A percentile compares a stretch with the other conserved stretches of the same genome.
Evolutionary conservation across 495 filamentous ascomycete species (phyloP).

Genomic region (Talaromyces nanjingensis): DNA sequence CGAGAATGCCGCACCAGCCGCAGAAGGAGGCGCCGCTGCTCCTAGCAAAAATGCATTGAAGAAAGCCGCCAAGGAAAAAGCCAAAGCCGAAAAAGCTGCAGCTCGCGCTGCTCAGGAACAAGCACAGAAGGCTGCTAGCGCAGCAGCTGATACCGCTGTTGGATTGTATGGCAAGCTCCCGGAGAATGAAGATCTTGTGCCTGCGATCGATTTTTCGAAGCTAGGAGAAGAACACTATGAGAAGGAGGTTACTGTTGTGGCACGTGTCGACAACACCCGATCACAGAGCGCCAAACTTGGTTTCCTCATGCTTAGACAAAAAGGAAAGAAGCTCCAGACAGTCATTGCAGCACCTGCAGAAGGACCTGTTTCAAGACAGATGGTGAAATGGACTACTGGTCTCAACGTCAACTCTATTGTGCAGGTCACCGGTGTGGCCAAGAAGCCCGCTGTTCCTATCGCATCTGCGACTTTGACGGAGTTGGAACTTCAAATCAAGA

Average conservation of each 20-base stretch:
- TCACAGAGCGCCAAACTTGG: conserved; percentile 87
- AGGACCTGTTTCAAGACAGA: conserved; percentile 57
- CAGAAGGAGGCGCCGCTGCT: conserved; percentile 32
- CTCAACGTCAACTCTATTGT: conserved; percentile 77
- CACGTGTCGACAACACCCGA: conserved; percentile 78
- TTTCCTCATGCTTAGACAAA: conserved; percentile 84
- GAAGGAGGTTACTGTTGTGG: conserved; percentile 72
- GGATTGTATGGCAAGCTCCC: conserved; percentile 57
- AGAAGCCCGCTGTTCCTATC: conserved; percentile 67
- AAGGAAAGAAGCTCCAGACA: conserved; percentile 74
- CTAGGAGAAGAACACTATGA: conserved; percentile 56
- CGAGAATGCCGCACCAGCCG: conserved; percentile 13
- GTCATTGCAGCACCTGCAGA: conserved; percentile 55
- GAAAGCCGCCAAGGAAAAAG: conserved; percentile 62
- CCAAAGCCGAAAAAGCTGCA: conserved; percentile 57
- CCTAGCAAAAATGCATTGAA: conserved; percentile 60
- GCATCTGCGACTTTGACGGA: conserved; percentile 70
- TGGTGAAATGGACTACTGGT: conserved; percentile 82
- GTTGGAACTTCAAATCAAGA: conserved; percentile 72
- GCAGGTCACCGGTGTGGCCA: conserved; percentile 66
- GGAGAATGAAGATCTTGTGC: conserved; percentile 29
- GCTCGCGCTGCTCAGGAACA: conserved; percentile 46
- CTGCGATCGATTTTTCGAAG: conserved; percentile 30
- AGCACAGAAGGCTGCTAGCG: conserved; percentile 41
- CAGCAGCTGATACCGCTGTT: conserved; percentile 61